Evolutionary conservation across 805 yeast species (phyloP).

Genomic region (Saccharomycopsis schoenii): DNA sequence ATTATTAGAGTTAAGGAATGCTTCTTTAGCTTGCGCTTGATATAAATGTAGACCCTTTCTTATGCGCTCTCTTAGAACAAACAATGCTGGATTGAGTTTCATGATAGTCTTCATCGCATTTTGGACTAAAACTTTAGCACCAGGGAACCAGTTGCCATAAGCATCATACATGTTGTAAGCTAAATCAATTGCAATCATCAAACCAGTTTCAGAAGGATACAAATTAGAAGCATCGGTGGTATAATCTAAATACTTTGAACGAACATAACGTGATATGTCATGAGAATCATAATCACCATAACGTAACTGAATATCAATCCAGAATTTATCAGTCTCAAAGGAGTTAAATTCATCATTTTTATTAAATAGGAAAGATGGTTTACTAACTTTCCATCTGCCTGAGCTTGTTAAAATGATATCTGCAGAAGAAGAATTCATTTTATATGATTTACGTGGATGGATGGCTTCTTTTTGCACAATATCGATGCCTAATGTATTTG

Average conservation of each 20-base stretch:
- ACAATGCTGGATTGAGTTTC: slow-evolving; percentile 90
- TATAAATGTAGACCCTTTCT: slow-evolving; percentile 89
- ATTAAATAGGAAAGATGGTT: slow-evolving; percentile 73
- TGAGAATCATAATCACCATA: slow-evolving; percentile 98
- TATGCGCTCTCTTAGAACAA: slow-evolving; percentile 85
- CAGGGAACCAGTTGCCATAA: slow-evolving; percentile 97
- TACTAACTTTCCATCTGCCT: slow-evolving; percentile 71
- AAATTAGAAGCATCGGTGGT: slow-evolving; percentile 77
- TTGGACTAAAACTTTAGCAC: slow-evolving; percentile 79
- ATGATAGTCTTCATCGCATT: slow-evolving; percentile 88
- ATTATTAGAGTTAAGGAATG: slow-evolving; percentile 79
- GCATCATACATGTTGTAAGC: slow-evolving; percentile 96
- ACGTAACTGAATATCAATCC: slow-evolving; percentile 92
- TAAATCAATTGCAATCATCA: slow-evolving; percentile 81
- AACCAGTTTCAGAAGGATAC: slow-evolving; percentile 91
- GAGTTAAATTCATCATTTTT: slow-evolving; percentile 53
- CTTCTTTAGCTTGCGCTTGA: slow-evolving; percentile 89
- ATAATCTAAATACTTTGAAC: slow-evolving; percentile 89
- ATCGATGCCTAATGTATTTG: slow-evolving; percentile 75
- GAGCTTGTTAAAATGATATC: slow-evolving; percentile 72
- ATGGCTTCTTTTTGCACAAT: slow-evolving; percentile 83
- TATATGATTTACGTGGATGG: slow-evolving; percentile 94
- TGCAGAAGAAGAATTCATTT: slow-evolving; percentile 93
- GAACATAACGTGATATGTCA: slow-evolving; percentile 85
- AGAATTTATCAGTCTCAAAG: slow-evolving; percentile 57